Evolutionary conservation across 768 basidiomycete genomes (phyloP).

Genomic region (Omphalotus guepiniiformis): DNA sequence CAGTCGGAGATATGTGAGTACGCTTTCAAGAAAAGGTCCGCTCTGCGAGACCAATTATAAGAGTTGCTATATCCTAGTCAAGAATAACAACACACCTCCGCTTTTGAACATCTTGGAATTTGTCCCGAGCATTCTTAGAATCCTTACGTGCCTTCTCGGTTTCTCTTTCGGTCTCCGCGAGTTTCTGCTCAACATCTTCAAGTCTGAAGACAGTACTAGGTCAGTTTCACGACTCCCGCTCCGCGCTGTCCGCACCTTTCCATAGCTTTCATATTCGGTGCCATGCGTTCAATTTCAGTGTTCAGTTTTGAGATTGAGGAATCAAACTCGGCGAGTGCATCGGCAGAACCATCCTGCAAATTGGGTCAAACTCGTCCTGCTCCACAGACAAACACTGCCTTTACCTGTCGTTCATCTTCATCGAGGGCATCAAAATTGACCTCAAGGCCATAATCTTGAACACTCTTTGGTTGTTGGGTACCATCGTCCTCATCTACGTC

Average conservation of each 20-base stretch:
- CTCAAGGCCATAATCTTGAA: constrained; percentile 84
- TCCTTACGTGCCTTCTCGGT: constrained; percentile 90
- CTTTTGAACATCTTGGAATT: constrained; percentile 85
- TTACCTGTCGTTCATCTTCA: constrained; percentile 69
- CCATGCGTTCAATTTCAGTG: constrained; percentile 86
- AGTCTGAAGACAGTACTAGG: constrained; percentile 39
- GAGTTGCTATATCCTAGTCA: not conserved
- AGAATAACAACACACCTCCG: constrained; percentile 45
- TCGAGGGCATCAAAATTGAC: constrained; percentile 76
- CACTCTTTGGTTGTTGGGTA: constrained; percentile 65
- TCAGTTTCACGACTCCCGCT: too few species aligned
- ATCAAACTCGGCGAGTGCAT: constrained; percentile 69
- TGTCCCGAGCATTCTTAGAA: constrained; percentile 85
- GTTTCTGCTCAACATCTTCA: constrained; percentile 79
- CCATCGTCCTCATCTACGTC: constrained; percentile 86
- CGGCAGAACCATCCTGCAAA: constrained; percentile 54
- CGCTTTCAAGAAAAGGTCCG: constrained; percentile 91
- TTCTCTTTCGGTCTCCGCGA: constrained; percentile 87
- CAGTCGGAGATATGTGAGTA: constrained; percentile 94
- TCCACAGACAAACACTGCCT: constrained; percentile 12
- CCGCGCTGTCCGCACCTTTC: constrained; percentile 57
- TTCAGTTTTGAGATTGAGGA: constrained; percentile 64
- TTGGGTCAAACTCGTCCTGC: not conserved
- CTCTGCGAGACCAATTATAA: constrained; percentile 29
- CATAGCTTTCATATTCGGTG: constrained; percentile 95